Evolutionary conservation across 2,329 filamentous ascomycete genomes (phyloP), one percentile per base, ranked within the genome.

Genomic region (Talaromyces sp.): DNA sequence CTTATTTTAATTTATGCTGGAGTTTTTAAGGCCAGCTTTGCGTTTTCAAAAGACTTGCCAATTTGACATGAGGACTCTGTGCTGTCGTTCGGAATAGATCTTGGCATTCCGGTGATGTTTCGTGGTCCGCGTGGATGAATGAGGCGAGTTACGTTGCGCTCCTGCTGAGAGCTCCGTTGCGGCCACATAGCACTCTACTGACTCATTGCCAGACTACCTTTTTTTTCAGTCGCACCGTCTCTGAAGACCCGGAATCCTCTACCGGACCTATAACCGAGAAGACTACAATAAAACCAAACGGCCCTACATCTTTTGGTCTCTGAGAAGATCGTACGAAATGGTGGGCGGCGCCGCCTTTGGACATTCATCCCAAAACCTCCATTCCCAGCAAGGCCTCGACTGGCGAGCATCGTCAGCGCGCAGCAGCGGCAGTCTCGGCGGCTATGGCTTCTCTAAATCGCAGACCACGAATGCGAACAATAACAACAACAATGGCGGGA

Each of bases 321-420:
- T 2, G 24, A n/a, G 19, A 26, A 9, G 17, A 11, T 17, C 1
- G 46, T 19, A 29, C 32, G 58, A 24, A 56, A 56, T 56, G 51
- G 41, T 46, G 21, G 52, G 52, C 56, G 32, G 29, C 31, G 65
- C 52, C 62, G 78, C 77, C 75, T 74, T 78, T 54, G 91, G 90
- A 76, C 79, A 84, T 55, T 77, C 89, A 41, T 88, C 89, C 17
- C 85, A 84, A 71, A 86, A 89, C 76, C 81, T 87, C n/a, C 88
- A 88, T 58, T 85, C 86, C 27, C 84, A 88, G 74, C 83, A 87
- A 72, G 76, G 83, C 65, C 74, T 84, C 67, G 88, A 85, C 62
- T 91, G 89, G 89, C 81, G 81, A 50, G 59, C 59, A 51, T 21
- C 55, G 38, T 78, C 80, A 56, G 66, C 62, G 24, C 58, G 65